Conservation (phyloP, 495 filamentous ascomycete species). For the Annulohypoxylon maeteangense region DNA sequence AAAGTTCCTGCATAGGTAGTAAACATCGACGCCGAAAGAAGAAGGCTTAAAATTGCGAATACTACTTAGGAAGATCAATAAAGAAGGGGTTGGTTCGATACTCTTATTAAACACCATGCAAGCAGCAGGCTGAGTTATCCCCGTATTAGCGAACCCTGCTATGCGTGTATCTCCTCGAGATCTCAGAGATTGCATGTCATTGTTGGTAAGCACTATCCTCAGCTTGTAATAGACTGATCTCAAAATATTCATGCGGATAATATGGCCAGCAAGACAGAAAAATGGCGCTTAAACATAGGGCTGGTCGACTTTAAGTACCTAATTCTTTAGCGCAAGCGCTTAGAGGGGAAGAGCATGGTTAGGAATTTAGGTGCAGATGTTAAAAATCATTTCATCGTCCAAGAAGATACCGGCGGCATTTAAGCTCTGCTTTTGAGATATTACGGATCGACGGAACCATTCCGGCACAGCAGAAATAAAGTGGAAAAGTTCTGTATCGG, state of each 20-base stretch:
- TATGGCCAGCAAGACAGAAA: not conserved
- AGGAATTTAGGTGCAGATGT: not conserved
- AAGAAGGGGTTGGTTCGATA: not conserved
- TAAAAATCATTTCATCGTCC: not conserved
- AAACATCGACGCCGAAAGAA: not conserved
- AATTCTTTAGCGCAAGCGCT: not conserved
- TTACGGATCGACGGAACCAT: not conserved
- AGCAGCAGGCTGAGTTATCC: not conserved
- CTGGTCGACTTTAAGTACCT: not conserved
- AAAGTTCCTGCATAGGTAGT: no score
- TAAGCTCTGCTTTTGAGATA: not conserved
- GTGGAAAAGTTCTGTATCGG: not conserved
- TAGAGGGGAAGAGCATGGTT: not conserved
- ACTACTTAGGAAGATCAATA: not conserved
- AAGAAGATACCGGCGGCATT: not conserved
- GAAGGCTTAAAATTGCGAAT: not conserved
- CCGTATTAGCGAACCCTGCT: not conserved
- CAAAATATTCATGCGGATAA: not conserved
- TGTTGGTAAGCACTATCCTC: not conserved
- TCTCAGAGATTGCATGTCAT: not conserved
- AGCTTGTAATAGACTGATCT: not conserved
- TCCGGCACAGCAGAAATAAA: not conserved
- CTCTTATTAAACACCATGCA: not conserved
- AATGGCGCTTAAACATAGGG: not conserved
- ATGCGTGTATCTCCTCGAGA: no score